Evolutionary conservation across 1,284 basidiomycete genomes (phyloP), one percentile per base, ranked within the genome.

Genomic region (Leccinum solheimii): DNA sequence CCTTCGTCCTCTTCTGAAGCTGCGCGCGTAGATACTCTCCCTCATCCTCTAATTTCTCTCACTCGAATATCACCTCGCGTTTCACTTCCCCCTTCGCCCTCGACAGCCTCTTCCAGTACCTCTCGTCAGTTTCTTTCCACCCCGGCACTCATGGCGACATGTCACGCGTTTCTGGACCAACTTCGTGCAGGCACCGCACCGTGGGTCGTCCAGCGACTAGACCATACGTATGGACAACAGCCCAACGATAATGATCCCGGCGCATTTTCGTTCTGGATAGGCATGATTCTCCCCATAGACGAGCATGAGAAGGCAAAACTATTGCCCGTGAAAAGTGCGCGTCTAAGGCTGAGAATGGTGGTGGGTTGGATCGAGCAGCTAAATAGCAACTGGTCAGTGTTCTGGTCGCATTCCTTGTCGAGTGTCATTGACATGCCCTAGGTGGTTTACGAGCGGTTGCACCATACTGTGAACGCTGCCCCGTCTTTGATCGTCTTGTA

Each of bases 361-460:
- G 91, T 94, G 43, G 90, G 94, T 71, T 98, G 95, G 95, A 95
- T 98, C 68, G 94, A 97, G 71, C 84, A 87, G 72, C 78, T 92
- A 40, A 80, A 87, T 61, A 82, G 80, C 59, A 84, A 85, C 55
- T 91, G 89, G 88, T 90, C 79, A 67, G 82, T 75, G 34, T 59
- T 62, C 30, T 62, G 45, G 1, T 38, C 14, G 55, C 3, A 21
- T 52, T 58, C 32, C 23, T 9, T 26, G 21, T 30, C 13, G 54
- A 57, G 59, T 54, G 52, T 16, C 57, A 32, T 59, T 74, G 54
- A 74, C 53, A 48, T 32, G 30, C 49, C 52, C 16, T 72, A 83
- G 80, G 81, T 81, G 80, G 80, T 82, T 81, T 66, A 77, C 79
- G 70, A 79, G 79, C 64, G 80, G 80, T 56, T 81, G 80, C 68